Evolutionary conservation across 2,329 filamentous ascomycete species (phyloP).

Genomic region (Aspergillus unguis): DNA sequence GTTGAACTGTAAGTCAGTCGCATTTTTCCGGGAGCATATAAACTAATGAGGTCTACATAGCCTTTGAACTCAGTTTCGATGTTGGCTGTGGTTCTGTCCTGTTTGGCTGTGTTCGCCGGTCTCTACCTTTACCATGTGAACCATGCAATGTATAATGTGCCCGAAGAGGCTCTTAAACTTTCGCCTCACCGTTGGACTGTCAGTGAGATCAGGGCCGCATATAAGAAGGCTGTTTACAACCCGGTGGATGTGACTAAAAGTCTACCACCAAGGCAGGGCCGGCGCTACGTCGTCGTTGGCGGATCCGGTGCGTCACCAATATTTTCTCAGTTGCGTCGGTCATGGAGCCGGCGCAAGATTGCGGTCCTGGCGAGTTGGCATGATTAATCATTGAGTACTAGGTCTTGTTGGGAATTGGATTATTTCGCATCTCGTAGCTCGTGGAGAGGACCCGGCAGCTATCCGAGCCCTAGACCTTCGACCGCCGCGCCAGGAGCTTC

Average conservation of each 20-base stretch:
- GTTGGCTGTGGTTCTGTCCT: slow-evolving; percentile 6
- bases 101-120: slow-evolving; percentile 15
- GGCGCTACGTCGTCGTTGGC: slow-evolving; percentile 40
- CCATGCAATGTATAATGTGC: slow-evolving; percentile 23
- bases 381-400: slow-evolving; percentile 19
- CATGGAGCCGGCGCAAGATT: neutral
- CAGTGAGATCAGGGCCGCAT: slow-evolving; percentile 32
- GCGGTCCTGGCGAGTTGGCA: neutral
- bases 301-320: slow-evolving; percentile 32
- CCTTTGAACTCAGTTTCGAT: slow-evolving; percentile 14
- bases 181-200: slow-evolving; percentile 34
- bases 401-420: slow-evolving; percentile 57
- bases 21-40: neutral
- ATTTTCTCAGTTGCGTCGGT: neutral
- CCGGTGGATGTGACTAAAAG: slow-evolving; percentile 34
- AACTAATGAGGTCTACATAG: neutral
- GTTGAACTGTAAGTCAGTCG: neutral
- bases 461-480: slow-evolving; percentile 56
- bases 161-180: slow-evolving; percentile 25
- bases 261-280: slow-evolving; percentile 36
- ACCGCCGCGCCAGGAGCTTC: slow-evolving; percentile 43
- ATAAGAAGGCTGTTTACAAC: slow-evolving; percentile 25
- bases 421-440: slow-evolving; percentile 52
- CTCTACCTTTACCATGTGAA: slow-evolving; percentile 33
- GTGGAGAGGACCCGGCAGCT: slow-evolving; percentile 49